Base-by-base conservation (phyloP, 768 basidiomycete genomes). In the Boletus insuetus region DNA sequence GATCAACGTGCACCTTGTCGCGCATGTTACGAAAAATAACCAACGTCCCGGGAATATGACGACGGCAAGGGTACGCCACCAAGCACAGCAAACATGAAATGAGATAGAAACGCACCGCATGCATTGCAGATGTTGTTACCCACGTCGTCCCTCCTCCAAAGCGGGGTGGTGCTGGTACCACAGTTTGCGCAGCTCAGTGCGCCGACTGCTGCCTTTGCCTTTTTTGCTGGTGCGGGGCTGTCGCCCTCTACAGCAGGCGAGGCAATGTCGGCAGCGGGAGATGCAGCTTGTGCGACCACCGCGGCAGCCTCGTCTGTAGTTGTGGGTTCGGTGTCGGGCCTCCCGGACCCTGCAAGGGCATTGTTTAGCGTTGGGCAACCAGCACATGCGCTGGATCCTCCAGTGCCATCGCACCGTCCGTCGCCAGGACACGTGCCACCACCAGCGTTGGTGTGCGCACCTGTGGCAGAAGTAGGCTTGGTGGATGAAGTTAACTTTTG, bases 301-400 rank as follows among this genome's bases (percentile, higher is more conserved):
- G 67, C 39, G 1, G 61, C 50, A 26, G 63, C 31, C 41, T 69
- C 71, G 4, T 63, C 59, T 19, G 57, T 59, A 53, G 56, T 35
- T 29, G 60, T 54, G 22, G 74, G 68, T 64, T 77, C 75, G 40
- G 74, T 67, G 51, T 75, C 81, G 51, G 67, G 55, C 51, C 76
- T 72, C 54, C 76, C 70, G 51, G 75, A 73, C 44, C 78, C 74
- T 56, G 77, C 72, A 56, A 84, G 75, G 49, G 81, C 81, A 68
- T 99, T 99, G 78, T 98, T 99, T 75, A 85, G 94, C 32, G 96
- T 95, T 13, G 97, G 97, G 71, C 97, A 99, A 43, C 97, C 97
- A 60, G 87, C 83, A 72, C 97, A 99, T 58, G 91, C 87, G 56
- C 84, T 84, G 60, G 93, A 86, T 50, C 97, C 97, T 64, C 97